phyloP scores from a whole-genome alignment of 371 early-diverging fungal genomes.

The Lichtheimia hyalospora region DNA sequence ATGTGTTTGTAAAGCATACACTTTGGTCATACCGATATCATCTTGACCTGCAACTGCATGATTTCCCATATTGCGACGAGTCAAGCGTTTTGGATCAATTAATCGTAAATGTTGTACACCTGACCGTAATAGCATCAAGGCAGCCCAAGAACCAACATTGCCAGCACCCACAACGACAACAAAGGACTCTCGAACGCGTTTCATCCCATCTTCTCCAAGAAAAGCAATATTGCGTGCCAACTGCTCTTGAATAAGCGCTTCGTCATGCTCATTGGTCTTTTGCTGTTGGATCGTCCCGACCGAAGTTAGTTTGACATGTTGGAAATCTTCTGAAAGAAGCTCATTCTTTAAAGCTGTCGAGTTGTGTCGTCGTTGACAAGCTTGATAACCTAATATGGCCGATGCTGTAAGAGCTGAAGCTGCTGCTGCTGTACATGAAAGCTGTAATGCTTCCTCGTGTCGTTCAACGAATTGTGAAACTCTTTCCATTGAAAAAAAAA shows the following conservation, averaged over 20 bases:
- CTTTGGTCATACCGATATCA: slow-evolving; percentile 89
- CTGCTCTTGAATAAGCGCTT: slow-evolving; percentile 81
- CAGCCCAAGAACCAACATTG: slow-evolving; percentile 94
- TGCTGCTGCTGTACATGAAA: slow-evolving; percentile 50
- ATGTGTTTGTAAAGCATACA: slow-evolving; percentile 66
- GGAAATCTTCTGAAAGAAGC: slow-evolving; percentile 3
- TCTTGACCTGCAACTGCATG: slow-evolving; percentile 86
- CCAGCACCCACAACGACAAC: slow-evolving; percentile 95
- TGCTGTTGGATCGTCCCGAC: slow-evolving; percentile 3
- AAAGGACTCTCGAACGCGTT: slow-evolving; percentile 62
- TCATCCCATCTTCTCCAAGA: slow-evolving; percentile 81
- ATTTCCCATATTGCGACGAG: slow-evolving; percentile 81
- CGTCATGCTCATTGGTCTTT: slow-evolving; percentile 35
- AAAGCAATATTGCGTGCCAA: slow-evolving; percentile 88
- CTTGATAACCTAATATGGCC: slow-evolving; percentile 48
- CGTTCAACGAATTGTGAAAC: slow-evolving; percentile 10
- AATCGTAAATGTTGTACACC: slow-evolving; percentile 86
- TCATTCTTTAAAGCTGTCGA: slow-evolving; percentile 35
- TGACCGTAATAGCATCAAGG: slow-evolving; percentile 87
- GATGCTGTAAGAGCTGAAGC: slow-evolving; percentile 61
- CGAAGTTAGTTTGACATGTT: neutral
- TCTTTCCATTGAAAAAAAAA: neutral
- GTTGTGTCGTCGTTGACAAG: slow-evolving; percentile 29
- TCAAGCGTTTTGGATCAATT: slow-evolving; percentile 91
- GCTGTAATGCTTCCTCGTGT: slow-evolving; percentile 19